Evolutionary conservation across 306 rosid genomes (phyloP).

Genomic region (Dalbergia cochinchinensis): DNA sequence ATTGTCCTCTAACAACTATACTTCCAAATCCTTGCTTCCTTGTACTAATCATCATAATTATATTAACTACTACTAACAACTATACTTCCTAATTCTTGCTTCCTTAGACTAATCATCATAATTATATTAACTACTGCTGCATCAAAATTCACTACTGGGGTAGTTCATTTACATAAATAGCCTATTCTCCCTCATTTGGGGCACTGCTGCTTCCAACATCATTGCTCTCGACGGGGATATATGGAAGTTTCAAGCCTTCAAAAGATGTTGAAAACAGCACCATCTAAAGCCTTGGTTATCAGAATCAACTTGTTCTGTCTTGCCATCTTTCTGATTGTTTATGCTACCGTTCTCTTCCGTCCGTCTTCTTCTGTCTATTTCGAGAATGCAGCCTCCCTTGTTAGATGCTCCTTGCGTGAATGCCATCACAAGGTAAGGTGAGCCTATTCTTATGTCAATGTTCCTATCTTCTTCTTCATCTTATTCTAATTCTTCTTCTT

Average conservation of each 20-base stretch:
- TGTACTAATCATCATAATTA: slow-evolving; percentile 45
- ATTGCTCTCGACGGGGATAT: background rate
- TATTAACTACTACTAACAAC: slow-evolving; percentile 55
- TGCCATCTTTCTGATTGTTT: slow-evolving; percentile 66
- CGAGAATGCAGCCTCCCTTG: slow-evolving; percentile 72
- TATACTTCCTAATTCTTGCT: slow-evolving; percentile 45
- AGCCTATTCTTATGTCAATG: slow-evolving; percentile 54
- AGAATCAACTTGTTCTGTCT: slow-evolving; percentile 75
- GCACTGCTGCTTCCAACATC: slow-evolving; percentile 21
- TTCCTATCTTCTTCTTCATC: background rate
- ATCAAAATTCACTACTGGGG: slow-evolving; percentile 25
- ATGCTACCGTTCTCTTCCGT: slow-evolving; percentile 76
- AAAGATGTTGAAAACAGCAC: slow-evolving; percentile 65
- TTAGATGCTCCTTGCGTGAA: slow-evolving; percentile 79
- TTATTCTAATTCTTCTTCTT: too few species aligned
- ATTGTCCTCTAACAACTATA: slow-evolving; percentile 56
- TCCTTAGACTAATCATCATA: slow-evolving; percentile 43
- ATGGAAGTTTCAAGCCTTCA: slow-evolving; percentile 60
- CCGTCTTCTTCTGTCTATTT: slow-evolving; percentile 76
- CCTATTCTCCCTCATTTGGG: slow-evolving; percentile 44
- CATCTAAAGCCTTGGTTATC: slow-evolving; percentile 77
- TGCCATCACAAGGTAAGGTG: slow-evolving; percentile 99
- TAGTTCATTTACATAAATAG: slow-evolving; percentile 38
- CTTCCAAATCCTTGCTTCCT: slow-evolving; percentile 44
- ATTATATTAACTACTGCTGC: slow-evolving; percentile 32